These are phyloP conservation scores for Aspergillus sp. DNA, from an alignment of 2,329 filamentous ascomycete genomes.

Conservation along the genomic window DNA sequence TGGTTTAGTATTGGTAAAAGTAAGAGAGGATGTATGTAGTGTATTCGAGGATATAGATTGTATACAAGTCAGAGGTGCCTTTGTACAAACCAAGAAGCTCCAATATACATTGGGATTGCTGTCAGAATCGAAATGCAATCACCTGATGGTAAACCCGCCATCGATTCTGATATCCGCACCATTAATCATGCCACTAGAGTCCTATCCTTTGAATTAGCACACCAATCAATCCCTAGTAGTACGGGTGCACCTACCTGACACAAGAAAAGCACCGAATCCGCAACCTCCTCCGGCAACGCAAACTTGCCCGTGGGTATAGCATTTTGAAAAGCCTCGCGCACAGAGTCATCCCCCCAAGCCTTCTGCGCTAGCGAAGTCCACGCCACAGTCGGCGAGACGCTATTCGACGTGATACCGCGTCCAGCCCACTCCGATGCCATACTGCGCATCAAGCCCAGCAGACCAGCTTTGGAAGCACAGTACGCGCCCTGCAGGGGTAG, in stretches of 20 bases:
- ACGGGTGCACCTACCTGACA: slow-evolving; percentile 23
- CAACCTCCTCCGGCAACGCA: slow-evolving; percentile 33
- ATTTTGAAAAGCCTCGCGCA: slow-evolving; percentile 29
- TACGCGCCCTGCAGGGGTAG: slow-evolving; percentile 41
- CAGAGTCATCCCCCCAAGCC: slow-evolving; percentile 31
- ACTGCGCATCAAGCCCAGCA: slow-evolving; percentile 38
- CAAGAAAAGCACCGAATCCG: slow-evolving; percentile 32
- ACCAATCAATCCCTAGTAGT: background rate
- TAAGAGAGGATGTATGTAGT: too few relatives aligned
- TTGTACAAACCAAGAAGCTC: slow-evolving; percentile 1
- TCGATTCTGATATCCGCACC: slow-evolving; percentile 34
- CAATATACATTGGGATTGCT: too few relatives aligned
- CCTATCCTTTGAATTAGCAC: slow-evolving; percentile 12
- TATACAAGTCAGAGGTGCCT: background rate
- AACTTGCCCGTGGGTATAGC: slow-evolving; percentile 35
- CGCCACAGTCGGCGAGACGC: slow-evolving; percentile 39
- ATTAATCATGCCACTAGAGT: slow-evolving; percentile 36
- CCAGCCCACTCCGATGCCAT: slow-evolving; percentile 43
- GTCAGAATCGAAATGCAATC: background rate
- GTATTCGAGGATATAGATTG: too few relatives aligned
- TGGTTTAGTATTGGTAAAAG: too few relatives aligned
- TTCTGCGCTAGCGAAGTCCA: slow-evolving; percentile 41
- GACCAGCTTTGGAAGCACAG: slow-evolving; percentile 41
- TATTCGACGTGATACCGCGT: slow-evolving; percentile 40
- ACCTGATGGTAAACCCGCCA: slow-evolving; percentile 33